Base-by-base conservation (phyloP, 2,329 filamentous ascomycete genomes). In the Rhynchosporium secalis region DNA sequence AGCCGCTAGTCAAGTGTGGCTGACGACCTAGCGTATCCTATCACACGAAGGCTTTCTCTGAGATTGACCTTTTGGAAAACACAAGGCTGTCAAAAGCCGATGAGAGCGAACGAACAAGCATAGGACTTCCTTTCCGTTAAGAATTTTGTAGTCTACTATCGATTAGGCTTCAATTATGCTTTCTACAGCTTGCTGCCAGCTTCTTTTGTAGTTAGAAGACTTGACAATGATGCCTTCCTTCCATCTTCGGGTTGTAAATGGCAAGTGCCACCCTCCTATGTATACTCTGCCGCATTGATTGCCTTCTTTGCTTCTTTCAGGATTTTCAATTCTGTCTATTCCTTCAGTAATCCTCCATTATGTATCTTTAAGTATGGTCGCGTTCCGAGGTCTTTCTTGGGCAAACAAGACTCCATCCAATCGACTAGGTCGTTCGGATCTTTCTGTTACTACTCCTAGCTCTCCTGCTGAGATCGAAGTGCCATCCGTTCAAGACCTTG, bases 321-420 rank as follows among this genome's bases (percentile, higher is more conserved):
- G 10, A 45, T 51, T 36, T 28, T 59, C 41, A 20, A 47, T 20
- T 54, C 45, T n/a, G 8, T 31, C 28, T 46, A 40, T 38, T 29
- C 31, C 28, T 45, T 8, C 20, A 20, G 20, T 20, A 20, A 20
- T 28, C 12, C 13, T 43, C 41, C 2, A n/a, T 43, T 40, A 65
- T 65, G 57, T 61, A 66, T 62, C n/a, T 0, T 43, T 66, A 66
- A 63, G 20, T 29, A 67, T 67, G 65, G 54, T 58, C 33, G 51
- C 36, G 20, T 56, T 61, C 31, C 48, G 58, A 55, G 54, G 58
- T 38, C 58, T 63, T 43, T 38, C 55, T 45, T 66, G 63, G 64
- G 61, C 62, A 56, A 63, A 62, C 55, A 54, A 61, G 20, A 51
- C 62, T 41, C 49, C 58, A 49, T 51, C 56, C 36, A 41, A 48